Percentiles rank a stretch among this genome's conserved stretches.
Evolutionary conservation across 225 moss, liverwort and hornwort genomes (phyloP).

Genomic region (Bryum argenteum): DNA sequence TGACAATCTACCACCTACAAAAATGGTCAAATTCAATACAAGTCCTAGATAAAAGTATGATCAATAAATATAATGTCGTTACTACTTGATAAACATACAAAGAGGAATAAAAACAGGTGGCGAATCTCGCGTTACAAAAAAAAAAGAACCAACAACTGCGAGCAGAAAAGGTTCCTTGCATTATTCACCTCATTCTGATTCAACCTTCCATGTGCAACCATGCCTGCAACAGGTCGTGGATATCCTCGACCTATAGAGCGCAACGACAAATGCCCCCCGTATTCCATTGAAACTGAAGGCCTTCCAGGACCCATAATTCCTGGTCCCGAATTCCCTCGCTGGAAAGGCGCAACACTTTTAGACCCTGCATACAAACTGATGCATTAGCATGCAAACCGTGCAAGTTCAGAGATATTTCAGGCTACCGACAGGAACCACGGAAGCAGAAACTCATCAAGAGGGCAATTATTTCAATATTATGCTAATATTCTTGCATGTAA

Average conservation of each 20-base stretch:
- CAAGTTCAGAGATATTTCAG: slow-evolving; percentile 9
- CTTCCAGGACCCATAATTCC: slow-evolving; percentile 96
- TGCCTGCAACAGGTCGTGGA: slow-evolving; percentile 65
- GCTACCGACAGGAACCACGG: neutral
- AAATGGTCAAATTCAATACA: neutral
- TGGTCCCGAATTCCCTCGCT: slow-evolving; percentile 66
- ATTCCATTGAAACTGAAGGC: slow-evolving; percentile 64
- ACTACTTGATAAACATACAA: neutral
- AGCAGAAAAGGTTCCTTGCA: slow-evolving; percentile 26
- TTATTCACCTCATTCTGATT: slow-evolving; percentile 53
- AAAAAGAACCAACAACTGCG: neutral
- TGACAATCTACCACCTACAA: neutral
- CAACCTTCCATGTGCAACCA: slow-evolving; percentile 61
- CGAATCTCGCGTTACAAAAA: neutral
- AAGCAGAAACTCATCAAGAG: slow-evolving; percentile 7
- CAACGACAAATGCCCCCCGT: slow-evolving; percentile 53
- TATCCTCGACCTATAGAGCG: slow-evolving; percentile 61
- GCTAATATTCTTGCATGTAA: slow-evolving; percentile 1
- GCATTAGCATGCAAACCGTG: slow-evolving; percentile 6
- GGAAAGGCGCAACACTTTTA: slow-evolving; percentile 48
- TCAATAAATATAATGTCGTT: neutral
- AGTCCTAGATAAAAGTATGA: neutral
- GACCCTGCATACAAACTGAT: slow-evolving; percentile 42
- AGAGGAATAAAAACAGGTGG: slow-evolving; percentile 7
- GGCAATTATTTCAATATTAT: neutral